Base-by-base conservation (phyloP, 139 green algal genomes). In the Chloropicon primus region DNA sequence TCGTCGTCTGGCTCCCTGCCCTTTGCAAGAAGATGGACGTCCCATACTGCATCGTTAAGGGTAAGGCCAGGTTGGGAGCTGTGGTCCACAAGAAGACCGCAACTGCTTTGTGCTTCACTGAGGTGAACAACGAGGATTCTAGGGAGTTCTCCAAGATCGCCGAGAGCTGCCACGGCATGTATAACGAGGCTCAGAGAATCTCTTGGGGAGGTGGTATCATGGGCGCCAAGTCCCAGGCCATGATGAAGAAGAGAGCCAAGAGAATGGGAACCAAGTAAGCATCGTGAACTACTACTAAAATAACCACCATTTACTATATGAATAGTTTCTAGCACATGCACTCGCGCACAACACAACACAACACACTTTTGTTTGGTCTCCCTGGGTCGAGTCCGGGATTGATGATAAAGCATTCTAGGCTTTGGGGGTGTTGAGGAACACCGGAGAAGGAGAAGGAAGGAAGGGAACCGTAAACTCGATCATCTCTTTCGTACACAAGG, bases 71-170 rank as follows among this genome's bases (percentile, higher is more conserved):
- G 82, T 86, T 97, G 80, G 93, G 93, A 21, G 84, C 84, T 10
- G 84, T 99, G 2, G 96, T 99, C 79, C 95, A 99, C 93, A 92
- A 98, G 90, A 98, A 98, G 91, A 98, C 87, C 26, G 96, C 96
- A 26, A 93, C 96, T 5, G 92, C 91, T 3, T 86, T 98, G 83
- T 87, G 85, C 2, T 76, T 99, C 78, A 99, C 95, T 2, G 84
- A 80, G 1, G 93, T 99, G 24, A 97, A 98, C 89, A 92, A 93
- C 80, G 93, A 98, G 89, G 96, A 99, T 89, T 90, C 97, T 90
- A 88, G 92, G 74, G 95, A 99, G 84, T 92, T 99, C 29, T 88
- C 88, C 83, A 98, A 99, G 93, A 82, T 99, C 75, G 91, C 96
- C n/a, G 96, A 99, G 77, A 89, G 80, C 53, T 89, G 91, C 87